Conservation (phyloP, 2,329 filamentous ascomycete genomes). For the Berkeleyomyces basicola region DNA sequence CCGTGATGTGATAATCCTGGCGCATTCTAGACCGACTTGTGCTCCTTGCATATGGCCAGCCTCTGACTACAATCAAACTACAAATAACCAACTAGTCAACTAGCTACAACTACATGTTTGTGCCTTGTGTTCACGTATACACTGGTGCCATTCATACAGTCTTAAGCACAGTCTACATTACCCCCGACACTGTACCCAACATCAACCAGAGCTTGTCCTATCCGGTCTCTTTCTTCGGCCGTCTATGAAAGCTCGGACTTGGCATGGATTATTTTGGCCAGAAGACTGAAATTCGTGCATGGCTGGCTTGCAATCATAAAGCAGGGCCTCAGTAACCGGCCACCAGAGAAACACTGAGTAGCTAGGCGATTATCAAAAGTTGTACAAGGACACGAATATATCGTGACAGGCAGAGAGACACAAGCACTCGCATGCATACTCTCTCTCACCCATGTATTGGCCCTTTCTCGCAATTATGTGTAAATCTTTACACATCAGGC, state of each 20-base stretch:
- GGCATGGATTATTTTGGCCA: neutral
- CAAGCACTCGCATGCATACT: no score
- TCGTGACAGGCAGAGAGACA: no score
- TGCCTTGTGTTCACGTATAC: neutral
- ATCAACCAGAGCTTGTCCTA: neutral
- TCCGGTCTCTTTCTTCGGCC: neutral
- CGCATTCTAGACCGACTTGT: neutral
- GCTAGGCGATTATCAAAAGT: no score
- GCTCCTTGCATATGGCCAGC: neutral
- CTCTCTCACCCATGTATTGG: no score
- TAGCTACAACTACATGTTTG: neutral
- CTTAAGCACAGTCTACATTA: neutral
- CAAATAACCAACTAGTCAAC: no score
- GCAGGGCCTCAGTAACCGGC: neutral
- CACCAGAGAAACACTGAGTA: neutral
- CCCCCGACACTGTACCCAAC: neutral
- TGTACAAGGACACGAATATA: no score
- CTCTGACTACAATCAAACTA: neutral
- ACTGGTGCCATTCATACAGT: neutral
- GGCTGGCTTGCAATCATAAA: neutral
- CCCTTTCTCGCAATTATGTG: no score
- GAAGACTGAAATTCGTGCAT: neutral
- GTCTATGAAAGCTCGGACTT: neutral
- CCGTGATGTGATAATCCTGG: neutral
- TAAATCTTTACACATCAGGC: no score